Evolutionary conservation across 768 basidiomycete species (phyloP).

Genomic region (Naematelia encephala): DNA sequence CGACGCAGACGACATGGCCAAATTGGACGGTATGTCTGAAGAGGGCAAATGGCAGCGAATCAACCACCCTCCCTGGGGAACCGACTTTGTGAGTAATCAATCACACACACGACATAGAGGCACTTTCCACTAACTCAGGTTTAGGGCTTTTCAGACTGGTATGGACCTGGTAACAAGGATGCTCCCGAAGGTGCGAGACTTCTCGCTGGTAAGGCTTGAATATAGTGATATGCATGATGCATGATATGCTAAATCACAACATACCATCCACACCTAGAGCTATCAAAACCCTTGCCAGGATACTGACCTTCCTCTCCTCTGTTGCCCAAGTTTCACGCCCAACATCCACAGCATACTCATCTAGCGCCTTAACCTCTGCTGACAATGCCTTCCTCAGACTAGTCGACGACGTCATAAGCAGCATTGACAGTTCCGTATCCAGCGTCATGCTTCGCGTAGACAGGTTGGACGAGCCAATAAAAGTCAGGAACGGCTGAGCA

Average conservation of each 20-base stretch:
- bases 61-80: slow-evolving; percentile 42
- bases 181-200: slow-evolving; percentile 39
- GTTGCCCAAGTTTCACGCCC: slow-evolving; percentile 45
- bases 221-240: background rate
- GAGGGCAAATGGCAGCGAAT: slow-evolving; percentile 42
- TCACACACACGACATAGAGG: too few relatives aligned
- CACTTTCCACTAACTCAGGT: too few relatives aligned
- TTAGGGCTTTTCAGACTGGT: slow-evolving; percentile 42
- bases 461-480: slow-evolving; percentile 92
- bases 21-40: slow-evolving; percentile 33
- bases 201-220: slow-evolving; percentile 29
- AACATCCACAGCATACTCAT: slow-evolving; percentile 40
- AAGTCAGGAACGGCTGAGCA: slow-evolving; percentile 62
- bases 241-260: slow-evolving; percentile 11
- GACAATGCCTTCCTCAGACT: slow-evolving; percentile 44
- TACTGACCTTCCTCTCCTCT: slow-evolving; percentile 47
- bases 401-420: slow-evolving; percentile 68
- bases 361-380: slow-evolving; percentile 47
- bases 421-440: slow-evolving; percentile 86
- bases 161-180: slow-evolving; percentile 42
- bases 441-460: slow-evolving; percentile 86
- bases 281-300: slow-evolving; percentile 43
- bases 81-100: too few relatives aligned
- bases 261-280: slow-evolving; percentile 45
- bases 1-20: slow-evolving; percentile 35